Base-by-base conservation (phyloP, 1,284 basidiomycete genomes). In the Rhodotorula sp. region DNA sequence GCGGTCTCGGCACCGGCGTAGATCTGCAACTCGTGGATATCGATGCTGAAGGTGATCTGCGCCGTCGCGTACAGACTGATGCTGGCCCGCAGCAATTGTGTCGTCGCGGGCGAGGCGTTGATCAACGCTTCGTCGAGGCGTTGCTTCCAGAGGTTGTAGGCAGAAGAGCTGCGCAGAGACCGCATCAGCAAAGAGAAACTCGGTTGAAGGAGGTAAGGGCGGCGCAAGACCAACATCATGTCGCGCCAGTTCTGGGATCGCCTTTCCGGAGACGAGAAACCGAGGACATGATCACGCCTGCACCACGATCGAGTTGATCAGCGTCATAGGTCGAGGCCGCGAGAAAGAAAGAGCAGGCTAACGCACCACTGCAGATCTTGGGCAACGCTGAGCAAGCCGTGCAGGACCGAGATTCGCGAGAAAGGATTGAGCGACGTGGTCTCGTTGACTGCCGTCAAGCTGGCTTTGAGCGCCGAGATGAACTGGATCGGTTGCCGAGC, bases 51-150 rank as follows among this genome's bases (percentile, higher is more conserved):
- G 5, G 78, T 78, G 65, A 76, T 72, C 60, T 79, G 78, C 3
- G 78, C 77, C 10, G 77, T 72, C 7, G 78, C 78, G 65, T 79
- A 79, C 26, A 79, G 69, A 48, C 74, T 74, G 58, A 79, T 77
- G 51, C 76, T 77, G 7, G 76, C 77, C 12, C 78, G 72, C 14
- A 79, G 65, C 20, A 79, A 68, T 60, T 78, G 76, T 4, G 71
- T 72, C 43, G 72, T 74, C 3, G 69, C 66, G 2, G 70, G 68
- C 26, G 73, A 71, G 0, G 77, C 74, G n/a, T 62, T 65, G 51
- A 68, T 69, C 48, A 79, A 67, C 21, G 73, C 70, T 21, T 69
- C 65, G 68, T 79, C 78, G 58, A 79, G 73, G 2, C 76, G 76
- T 16, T 70, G 65, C 64, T 79, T 79, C 78, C 78, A 79, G 7